Conservation (phyloP, 345 rosid species). For the Linum lewisii region DNA sequence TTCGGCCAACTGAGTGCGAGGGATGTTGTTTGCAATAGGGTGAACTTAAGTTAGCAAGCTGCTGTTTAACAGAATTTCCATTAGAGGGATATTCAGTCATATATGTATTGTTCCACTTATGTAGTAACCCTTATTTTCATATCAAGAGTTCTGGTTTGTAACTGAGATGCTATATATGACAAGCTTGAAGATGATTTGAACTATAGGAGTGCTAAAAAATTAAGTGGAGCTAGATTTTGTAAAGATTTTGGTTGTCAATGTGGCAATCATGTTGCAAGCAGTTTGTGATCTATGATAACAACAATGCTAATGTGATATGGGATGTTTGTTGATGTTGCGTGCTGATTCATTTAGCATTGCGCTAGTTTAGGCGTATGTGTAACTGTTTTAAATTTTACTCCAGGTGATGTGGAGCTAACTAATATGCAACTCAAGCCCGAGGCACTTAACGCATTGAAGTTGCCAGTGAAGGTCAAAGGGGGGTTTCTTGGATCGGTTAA, state of each 20-base stretch:
- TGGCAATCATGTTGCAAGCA: too few species aligned
- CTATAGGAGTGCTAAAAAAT: not conserved
- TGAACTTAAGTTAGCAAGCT: too few species aligned
- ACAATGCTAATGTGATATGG: not conserved
- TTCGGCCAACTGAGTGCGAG: too few species aligned
- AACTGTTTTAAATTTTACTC: constrained; percentile 15
- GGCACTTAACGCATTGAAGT: constrained; percentile 88
- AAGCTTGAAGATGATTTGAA: too few species aligned
- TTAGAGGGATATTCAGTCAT: too few species aligned
- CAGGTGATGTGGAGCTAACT: constrained; percentile 90
- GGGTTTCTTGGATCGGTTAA: constrained; percentile 98
- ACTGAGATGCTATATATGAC: too few species aligned
- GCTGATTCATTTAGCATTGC: constrained; percentile 1
- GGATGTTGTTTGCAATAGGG: too few species aligned
- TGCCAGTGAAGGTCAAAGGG: constrained; percentile 97
- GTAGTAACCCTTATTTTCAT: too few species aligned
- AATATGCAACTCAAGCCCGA: constrained; percentile 98
- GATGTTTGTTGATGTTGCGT: not conserved
- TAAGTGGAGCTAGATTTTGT: not conserved
- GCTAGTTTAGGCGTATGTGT: constrained; percentile 6
- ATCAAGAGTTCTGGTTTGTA: too few species aligned
- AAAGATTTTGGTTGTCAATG: not conserved
- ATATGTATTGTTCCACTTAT: too few species aligned
- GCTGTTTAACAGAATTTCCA: too few species aligned
- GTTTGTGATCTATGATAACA: too few species aligned